Base-by-base conservation (phyloP, 1,139 yeast species). In the Candida sp. region DNA sequence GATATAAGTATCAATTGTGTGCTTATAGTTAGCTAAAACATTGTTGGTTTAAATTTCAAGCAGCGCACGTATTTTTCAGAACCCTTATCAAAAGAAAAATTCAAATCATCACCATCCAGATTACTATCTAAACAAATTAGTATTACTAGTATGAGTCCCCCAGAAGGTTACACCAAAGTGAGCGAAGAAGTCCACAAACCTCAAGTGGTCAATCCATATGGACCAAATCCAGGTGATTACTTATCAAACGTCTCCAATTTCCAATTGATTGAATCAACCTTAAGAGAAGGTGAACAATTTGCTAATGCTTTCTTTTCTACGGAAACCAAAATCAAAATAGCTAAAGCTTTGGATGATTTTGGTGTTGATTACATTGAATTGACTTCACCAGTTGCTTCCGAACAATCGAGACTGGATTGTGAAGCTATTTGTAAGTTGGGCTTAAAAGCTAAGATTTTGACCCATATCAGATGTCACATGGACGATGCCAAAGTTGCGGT, bases 201-300 rank as follows among this genome's bases (percentile, higher is more conserved):
- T 27, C 47, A 47, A n/a, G 46, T 29, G 22, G 35, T 30, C 39
- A 78, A 78, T 55, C 83, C 83, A 35, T 78, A 78, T 53, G 82
- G 82, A 5, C 81, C 82, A 41, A 76, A 78, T 53, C 82, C 83
- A n/a, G 70, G 79, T 33, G 82, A 78, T 58, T 77, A 60, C 52
- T 64, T 78, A 44, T 77, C 82, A 37, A 78, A 78, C 48, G 83
- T 78, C 27, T 64, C 70, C 45, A 68, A 67, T 53, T 78, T 78
- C 56, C 73, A 78, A 59, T 57, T 78, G 43, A 78, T 78, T 49
- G 83, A 78, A 56, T 72, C 79, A 39, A 78, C 83, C 4, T 65
- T 78, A 42, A 70, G 83, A 66, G 83, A 78, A 60, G 83, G 83
- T 51, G 83, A 78, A 57, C 83, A 78, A 60, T 78, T 78, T 53